Percentiles rank a stretch among this genome's conserved stretches.
These are phyloP conservation scores for Pythium rhizo-oryzae DNA, from an alignment of 352 stramenopile species.

Conservation along the genomic window DNA sequence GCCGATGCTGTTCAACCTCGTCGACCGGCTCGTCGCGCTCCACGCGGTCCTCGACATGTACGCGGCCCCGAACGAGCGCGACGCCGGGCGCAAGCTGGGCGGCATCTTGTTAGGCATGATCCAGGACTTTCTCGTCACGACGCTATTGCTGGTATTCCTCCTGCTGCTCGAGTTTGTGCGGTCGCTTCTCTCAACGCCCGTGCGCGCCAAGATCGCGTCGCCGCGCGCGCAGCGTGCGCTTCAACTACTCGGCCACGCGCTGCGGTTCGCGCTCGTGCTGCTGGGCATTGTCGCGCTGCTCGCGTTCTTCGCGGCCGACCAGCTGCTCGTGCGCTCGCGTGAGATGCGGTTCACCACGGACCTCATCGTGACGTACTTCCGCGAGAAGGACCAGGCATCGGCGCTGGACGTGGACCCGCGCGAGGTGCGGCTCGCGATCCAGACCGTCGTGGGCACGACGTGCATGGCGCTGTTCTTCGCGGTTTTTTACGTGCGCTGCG, in stretches of 20 bases:
- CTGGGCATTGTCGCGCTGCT: conserved; percentile 13
- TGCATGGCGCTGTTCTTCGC: conserved; percentile 5
- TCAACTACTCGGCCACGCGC: too few relatives aligned
- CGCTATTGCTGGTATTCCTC: not conserved
- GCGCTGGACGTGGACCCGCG: not conserved
- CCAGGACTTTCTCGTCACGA: not conserved
- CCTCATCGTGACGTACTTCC: not conserved
- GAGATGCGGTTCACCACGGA: conserved; percentile 14
- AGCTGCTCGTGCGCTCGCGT: conserved; percentile 15
- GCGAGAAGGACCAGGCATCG: not conserved
- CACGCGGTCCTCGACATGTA: conserved; percentile 45
- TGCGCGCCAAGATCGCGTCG: too few relatives aligned
- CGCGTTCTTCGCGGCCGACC: conserved; percentile 24
- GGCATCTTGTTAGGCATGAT: conserved; percentile 7
- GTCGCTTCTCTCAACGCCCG: too few relatives aligned
- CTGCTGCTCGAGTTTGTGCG: too few relatives aligned
- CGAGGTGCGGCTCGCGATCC: conserved; percentile 26
- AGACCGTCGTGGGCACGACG: not conserved
- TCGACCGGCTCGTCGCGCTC: too few relatives aligned
- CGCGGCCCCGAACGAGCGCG: conserved; percentile 28
- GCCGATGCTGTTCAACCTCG: too few relatives aligned
- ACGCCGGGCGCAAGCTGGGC: conserved; percentile 12
- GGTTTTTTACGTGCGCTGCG: conserved; percentile 6
- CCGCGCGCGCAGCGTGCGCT: too few relatives aligned
- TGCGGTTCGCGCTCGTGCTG: too few relatives aligned